Evolutionary conservation across 176 grass and related monocot species (phyloP).

Genomic region (Metroxylon sagu): DNA sequence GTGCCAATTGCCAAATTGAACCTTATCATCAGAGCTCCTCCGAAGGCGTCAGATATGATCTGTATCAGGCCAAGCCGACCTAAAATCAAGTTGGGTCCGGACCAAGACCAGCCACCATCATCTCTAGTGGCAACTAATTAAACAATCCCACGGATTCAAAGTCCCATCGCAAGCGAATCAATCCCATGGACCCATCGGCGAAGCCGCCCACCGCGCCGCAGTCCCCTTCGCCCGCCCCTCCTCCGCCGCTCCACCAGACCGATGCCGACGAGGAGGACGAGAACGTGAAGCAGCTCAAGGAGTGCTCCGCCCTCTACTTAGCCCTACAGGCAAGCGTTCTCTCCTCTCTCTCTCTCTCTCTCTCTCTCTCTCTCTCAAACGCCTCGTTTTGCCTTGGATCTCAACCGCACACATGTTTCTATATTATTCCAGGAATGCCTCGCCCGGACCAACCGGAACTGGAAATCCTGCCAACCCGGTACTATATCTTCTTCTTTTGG

Average conservation of each 20-base stretch:
- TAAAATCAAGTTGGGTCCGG: too few relatives aligned
- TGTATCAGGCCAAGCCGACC: too few relatives aligned
- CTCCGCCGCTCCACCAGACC: constrained; percentile 34
- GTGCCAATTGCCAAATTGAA: too few relatives aligned
- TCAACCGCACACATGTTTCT: not conserved
- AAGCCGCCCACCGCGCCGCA: constrained; percentile 6
- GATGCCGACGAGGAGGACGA: constrained; percentile 77
- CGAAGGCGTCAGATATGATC: too few relatives aligned
- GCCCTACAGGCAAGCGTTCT: constrained; percentile 50
- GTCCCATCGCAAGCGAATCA: too few relatives aligned
- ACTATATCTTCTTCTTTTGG: constrained; percentile 4
- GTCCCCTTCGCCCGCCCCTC: constrained; percentile 3
- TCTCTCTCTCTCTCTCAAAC: not conserved
- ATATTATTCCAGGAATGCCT: constrained; percentile 60
- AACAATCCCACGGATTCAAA: too few relatives aligned
- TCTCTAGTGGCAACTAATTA: too few relatives aligned
- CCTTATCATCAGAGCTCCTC: too few relatives aligned
- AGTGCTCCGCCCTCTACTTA: constrained; percentile 67
- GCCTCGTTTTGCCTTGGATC: not conserved
- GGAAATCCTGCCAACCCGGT: constrained; percentile 89
- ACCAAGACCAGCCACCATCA: too few relatives aligned
- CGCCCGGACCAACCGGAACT: constrained; percentile 52
- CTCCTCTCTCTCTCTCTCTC: not conserved
- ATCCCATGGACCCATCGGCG: not conserved
- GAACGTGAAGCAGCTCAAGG: constrained; percentile 86